Evolutionary conservation across 257 asterid species (phyloP), one percentile per base, ranked within the genome.

Genomic region (Fraxinus quadrangulata): DNA sequence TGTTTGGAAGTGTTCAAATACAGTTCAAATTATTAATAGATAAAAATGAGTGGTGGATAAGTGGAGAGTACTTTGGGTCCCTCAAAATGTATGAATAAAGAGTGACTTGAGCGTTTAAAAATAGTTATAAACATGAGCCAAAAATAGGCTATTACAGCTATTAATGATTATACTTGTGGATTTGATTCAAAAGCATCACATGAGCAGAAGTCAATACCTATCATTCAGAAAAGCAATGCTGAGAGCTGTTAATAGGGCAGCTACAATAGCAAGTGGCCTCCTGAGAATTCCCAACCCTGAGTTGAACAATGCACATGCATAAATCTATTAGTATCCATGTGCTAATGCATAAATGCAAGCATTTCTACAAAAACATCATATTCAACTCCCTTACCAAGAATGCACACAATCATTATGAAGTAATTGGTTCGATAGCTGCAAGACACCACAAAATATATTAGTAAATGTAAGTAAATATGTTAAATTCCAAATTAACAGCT

Each of bases 351-450:
- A 54, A 76, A 17, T 63, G 68, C 69, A 81, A 21, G 40, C 5
- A 34, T 24, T 61, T 42, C 66, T 21, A 71, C 40, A 69, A 63
- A 12, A 42, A 65, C 13, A 45, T 59, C 28, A 75, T 74, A 71
- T 49, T 63, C n/a, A 39, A 70, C 74, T 70, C 51, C 56, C 91
- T 84, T 89, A 94, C 98, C 98, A 45, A 94, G 95, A 87, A 91
- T 90, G 84, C 88, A 33, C 77, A 83, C 83, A 84, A 92, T 86
- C 97, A 88, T 81, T 54, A 94, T 85, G 93, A 94, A 94, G 78
- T 94, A 94, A 88, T 94, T 94, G 49, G 98, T 92, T 89, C 98
- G 86, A 71, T 94, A 94, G 89, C 98, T 94, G 97, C 89, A 86
- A 79, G 82, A 63, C 34, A 54, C 69, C 17, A 4, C 13, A 24